phyloP scores from a whole-genome alignment of 2,329 filamentous ascomycete species.

The Sarocladium kiliense region DNA sequence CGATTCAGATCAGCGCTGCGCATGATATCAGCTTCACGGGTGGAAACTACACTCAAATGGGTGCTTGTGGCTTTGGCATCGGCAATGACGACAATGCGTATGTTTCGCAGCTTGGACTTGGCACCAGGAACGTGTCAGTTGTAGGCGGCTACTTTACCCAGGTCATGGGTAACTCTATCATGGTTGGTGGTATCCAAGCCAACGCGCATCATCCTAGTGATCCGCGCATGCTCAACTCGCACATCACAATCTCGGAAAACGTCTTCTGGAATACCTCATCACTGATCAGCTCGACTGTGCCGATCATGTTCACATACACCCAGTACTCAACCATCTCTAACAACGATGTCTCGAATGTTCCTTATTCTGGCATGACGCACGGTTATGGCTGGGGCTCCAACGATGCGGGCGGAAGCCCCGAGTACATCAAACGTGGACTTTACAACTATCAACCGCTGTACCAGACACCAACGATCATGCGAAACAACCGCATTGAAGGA shows the following conservation, averaged over 20 bases:
- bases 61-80: conserved; percentile 1
- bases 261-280: conserved; percentile 1
- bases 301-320: neutral
- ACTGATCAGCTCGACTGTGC: neutral
- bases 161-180: conserved; percentile 7
- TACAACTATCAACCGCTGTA: conserved; percentile 1
- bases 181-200: neutral
- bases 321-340: neutral
- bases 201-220: neutral
- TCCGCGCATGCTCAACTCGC: conserved; percentile 4
- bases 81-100: neutral
- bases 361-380: neutral
- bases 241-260: conserved; percentile 1
- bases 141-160: neutral
- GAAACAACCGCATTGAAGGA: conserved; percentile 4
- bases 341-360: neutral
- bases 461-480: neutral
- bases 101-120: neutral
- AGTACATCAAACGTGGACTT: neutral
- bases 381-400: conserved; percentile 8
- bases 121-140: neutral
- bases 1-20: conserved; percentile 3
- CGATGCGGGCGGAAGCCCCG: neutral
- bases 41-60: neutral
- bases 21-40: neutral